Percentiles rank a stretch among this genome's conserved stretches.
phyloP scores from a whole-genome alignment of 768 basidiomycete species.

The Suillus hirtellus region DNA sequence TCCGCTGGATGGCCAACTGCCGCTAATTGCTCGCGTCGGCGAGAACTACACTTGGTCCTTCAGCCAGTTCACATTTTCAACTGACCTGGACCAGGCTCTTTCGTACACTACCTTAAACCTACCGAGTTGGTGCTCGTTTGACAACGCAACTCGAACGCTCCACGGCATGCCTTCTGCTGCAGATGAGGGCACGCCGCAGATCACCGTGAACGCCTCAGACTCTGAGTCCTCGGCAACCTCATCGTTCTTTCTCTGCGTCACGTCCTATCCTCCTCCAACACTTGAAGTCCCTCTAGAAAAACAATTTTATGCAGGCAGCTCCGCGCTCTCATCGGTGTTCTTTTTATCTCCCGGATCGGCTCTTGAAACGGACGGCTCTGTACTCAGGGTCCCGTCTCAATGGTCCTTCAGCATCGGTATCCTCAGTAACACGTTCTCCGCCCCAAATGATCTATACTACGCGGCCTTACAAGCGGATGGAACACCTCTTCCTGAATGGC shows the following conservation, averaged over 20 bases:
- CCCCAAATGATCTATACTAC: constrained; percentile 56
- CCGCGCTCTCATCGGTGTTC: constrained; percentile 76
- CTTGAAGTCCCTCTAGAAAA: constrained; percentile 52
- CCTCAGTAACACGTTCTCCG: constrained; percentile 58
- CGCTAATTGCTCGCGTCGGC: constrained; percentile 71
- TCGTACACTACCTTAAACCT: constrained; percentile 56
- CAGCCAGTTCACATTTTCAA: constrained; percentile 63
- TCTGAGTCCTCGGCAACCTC: constrained; percentile 51
- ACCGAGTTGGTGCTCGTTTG: constrained; percentile 79
- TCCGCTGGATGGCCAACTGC: constrained; percentile 72
- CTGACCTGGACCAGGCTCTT: constrained; percentile 42
- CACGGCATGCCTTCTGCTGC: constrained; percentile 61
- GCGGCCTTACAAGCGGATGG: constrained; percentile 64
- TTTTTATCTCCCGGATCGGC: constrained; percentile 61
- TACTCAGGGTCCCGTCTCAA: constrained; percentile 69
- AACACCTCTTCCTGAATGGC: constrained; percentile 73
- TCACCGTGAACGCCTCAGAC: constrained; percentile 68
- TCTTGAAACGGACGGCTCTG: constrained; percentile 48
- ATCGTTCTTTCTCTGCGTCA: constrained; percentile 56
- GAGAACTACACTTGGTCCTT: constrained; percentile 70
- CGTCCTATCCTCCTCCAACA: constrained; percentile 51
- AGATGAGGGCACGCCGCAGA: constrained; percentile 62
- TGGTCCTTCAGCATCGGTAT: constrained; percentile 96
- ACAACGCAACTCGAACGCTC: constrained; percentile 59
- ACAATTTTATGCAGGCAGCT: constrained; percentile 62